Evolutionary conservation across 495 filamentous ascomycete genomes (phyloP).

Genomic region (Neurospora sp.): DNA sequence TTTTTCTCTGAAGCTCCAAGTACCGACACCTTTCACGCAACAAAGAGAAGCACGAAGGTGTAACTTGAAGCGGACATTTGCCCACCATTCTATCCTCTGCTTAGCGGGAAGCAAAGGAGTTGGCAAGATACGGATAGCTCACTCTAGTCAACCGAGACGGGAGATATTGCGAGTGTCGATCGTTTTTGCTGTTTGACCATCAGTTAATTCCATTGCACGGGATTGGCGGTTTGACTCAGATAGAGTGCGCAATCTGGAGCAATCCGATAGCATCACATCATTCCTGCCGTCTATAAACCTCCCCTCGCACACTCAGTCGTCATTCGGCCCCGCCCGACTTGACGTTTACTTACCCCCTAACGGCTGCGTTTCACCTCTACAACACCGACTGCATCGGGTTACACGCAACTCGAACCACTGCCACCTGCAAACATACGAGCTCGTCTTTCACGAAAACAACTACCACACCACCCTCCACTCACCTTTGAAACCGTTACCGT

Average conservation of each 20-base stretch:
- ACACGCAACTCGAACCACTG: slow-evolving; percentile 16
- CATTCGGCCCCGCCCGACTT: slow-evolving; percentile 14
- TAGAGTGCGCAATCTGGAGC: background rate
- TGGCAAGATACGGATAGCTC: background rate
- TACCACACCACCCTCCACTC: background rate
- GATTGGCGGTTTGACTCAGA: background rate
- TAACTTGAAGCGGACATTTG: background rate
- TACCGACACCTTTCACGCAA: background rate
- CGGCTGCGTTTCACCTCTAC: slow-evolving; percentile 17
- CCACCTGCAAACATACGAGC: slow-evolving; percentile 20
- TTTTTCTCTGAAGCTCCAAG: background rate
- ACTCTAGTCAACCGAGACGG: background rate
- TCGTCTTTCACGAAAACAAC: background rate
- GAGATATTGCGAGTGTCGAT: background rate
- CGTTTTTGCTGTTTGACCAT: background rate
- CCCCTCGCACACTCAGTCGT: slow-evolving; percentile 9
- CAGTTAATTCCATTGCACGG: background rate
- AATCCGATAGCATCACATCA: background rate
- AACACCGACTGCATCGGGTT: slow-evolving; percentile 2
- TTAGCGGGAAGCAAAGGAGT: background rate
- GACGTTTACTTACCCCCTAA: slow-evolving; percentile 2
- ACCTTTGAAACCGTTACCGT: background rate
- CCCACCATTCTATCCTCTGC: background rate
- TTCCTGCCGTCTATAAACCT: background rate
- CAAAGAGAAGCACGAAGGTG: background rate